A percentile compares a stretch with the other conserved stretches of the same genome.
Evolutionary conservation across 2,329 filamentous ascomycete species (phyloP).

Genomic region (Stagonosporopsis rhizophila): DNA sequence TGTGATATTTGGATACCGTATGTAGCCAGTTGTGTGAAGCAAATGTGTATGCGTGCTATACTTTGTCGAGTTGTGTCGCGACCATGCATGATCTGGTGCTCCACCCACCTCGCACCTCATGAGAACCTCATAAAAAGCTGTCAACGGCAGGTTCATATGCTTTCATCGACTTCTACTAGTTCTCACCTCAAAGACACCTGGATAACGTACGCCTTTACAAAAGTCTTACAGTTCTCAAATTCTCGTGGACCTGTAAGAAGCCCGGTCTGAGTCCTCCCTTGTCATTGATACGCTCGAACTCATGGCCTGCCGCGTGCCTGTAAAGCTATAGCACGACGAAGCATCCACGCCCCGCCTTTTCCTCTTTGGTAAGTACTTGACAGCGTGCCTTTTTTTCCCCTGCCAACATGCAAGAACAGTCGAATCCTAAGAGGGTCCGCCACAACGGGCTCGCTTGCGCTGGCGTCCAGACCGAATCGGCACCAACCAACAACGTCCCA

Average conservation of each 20-base stretch:
- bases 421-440: conserved; percentile 9
- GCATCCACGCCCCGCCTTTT: background rate
- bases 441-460: conserved; percentile 15
- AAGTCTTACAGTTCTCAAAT: no score
- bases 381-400: background rate
- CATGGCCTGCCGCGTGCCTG: background rate
- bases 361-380: background rate
- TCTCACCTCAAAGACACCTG: no score
- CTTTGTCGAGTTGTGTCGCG: background rate
- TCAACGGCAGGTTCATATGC: no score
- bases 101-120: no score
- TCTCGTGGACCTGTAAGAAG: background rate
- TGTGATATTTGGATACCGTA: background rate
- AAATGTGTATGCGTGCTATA: background rate
- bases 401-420: conserved; percentile 8
- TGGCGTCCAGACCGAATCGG: conserved; percentile 10
- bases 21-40: background rate
- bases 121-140: no score
- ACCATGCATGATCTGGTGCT: background rate
- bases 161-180: no score
- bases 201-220: no score
- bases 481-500: conserved; percentile 1
- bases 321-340: background rate
- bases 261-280: background rate
- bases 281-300: background rate